These are phyloP conservation scores for Clathrus columnatus DNA, from an alignment of 768 basidiomycete genomes.

Conservation along the genomic window DNA sequence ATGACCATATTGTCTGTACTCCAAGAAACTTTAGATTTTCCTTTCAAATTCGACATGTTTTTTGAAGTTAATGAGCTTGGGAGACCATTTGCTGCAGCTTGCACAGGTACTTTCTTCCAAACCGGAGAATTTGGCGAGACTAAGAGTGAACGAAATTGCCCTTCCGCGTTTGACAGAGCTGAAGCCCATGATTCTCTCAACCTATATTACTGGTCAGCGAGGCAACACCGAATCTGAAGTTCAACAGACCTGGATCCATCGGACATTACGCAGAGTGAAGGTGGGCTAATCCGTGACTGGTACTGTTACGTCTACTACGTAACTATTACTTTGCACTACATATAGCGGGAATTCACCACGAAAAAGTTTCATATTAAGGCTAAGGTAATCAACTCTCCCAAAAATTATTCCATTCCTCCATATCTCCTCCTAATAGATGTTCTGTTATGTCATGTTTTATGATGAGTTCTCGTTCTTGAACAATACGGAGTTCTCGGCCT, in stretches of 20 bases:
- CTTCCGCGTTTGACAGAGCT: slow-evolving; percentile 66
- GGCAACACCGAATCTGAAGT: too few species aligned
- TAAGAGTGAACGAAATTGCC: slow-evolving; percentile 69
- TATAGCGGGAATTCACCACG: background rate
- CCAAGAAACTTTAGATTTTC: slow-evolving; percentile 44
- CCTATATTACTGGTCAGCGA: too few species aligned
- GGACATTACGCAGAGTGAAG: slow-evolving; percentile 29
- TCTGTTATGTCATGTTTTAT: slow-evolving; percentile 21
- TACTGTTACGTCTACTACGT: background rate
- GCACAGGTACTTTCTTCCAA: slow-evolving; percentile 70
- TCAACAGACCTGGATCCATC: slow-evolving; percentile 52
- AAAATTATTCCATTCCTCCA: slow-evolving; percentile 4
- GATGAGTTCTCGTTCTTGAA: slow-evolving; percentile 70
- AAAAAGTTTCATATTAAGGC: background rate
- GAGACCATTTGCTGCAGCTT: slow-evolving; percentile 14
- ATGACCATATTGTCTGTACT: slow-evolving; percentile 70
- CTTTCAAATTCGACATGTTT: slow-evolving; percentile 39
- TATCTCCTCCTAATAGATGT: background rate
- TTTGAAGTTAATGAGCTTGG: slow-evolving; percentile 24
- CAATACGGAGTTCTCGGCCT: slow-evolving; percentile 73
- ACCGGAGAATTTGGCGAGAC: slow-evolving; percentile 58
- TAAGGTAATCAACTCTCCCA: background rate
- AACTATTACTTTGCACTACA: too few species aligned
- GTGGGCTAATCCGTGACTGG: too few species aligned
- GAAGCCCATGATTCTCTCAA: slow-evolving; percentile 76